phyloP scores from a whole-genome alignment of 2,329 filamentous ascomycete genomes.

The Fusarium sp. region DNA sequence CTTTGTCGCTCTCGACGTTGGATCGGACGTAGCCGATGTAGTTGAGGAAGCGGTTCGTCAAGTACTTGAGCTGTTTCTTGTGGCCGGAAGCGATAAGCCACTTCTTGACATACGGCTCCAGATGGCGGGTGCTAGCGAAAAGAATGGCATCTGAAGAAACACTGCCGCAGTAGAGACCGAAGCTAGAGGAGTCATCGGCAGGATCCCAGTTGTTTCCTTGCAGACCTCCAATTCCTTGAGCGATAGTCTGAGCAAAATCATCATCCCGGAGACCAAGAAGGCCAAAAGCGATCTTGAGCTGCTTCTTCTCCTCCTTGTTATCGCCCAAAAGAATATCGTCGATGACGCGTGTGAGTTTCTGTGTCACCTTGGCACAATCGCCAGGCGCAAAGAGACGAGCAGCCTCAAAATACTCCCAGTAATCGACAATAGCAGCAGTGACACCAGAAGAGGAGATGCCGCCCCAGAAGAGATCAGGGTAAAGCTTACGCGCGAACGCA shows the following conservation, averaged over 20 bases:
- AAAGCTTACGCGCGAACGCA: conserved; percentile 78
- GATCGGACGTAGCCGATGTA: conserved; percentile 59
- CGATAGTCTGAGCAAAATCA: conserved; percentile 61
- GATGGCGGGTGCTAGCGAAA: conserved; percentile 54
- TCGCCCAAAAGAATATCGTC: conserved; percentile 62
- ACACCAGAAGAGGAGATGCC: conserved; percentile 85
- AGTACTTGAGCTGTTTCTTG: conserved; percentile 48
- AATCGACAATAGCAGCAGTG: conserved; percentile 80
- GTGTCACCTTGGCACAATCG: conserved; percentile 72
- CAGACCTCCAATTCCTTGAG: conserved; percentile 55
- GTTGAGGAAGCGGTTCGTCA: conserved; percentile 62
- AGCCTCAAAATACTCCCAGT: conserved; percentile 71
- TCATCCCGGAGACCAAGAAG: conserved; percentile 57
- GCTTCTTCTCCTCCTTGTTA: conserved; percentile 54
- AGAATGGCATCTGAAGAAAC: conserved; percentile 56
- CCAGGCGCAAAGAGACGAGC: conserved; percentile 61
- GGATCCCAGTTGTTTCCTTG: conserved; percentile 67
- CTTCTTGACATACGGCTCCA: conserved; percentile 50
- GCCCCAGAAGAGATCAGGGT: conserved; percentile 82
- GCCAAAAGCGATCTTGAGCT: conserved; percentile 61
- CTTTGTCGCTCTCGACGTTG: conserved; percentile 45
- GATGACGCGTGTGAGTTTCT: conserved; percentile 64
- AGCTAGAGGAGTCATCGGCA: conserved; percentile 52
- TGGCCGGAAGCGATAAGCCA: conserved; percentile 58
- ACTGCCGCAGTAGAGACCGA: conserved; percentile 61